Percentiles rank a stretch among this genome's conserved stretches.
Conservation (phyloP, 306 rosid genomes). For the Malus asiatica region DNA sequence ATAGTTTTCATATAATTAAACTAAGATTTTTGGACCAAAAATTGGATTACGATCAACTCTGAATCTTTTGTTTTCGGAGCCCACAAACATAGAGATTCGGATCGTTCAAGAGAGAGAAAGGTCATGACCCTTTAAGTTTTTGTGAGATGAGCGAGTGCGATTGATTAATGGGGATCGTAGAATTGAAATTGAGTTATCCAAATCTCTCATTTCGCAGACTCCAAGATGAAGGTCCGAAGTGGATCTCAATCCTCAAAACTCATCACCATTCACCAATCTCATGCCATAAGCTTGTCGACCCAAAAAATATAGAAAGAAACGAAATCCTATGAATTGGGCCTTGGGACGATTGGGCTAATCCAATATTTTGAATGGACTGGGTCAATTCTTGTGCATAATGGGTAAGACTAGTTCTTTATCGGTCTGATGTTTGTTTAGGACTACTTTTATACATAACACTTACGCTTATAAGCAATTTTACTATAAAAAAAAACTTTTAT, state of each 20-base stretch:
- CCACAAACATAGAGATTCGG: fast-evolving
- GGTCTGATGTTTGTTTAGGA: no score
- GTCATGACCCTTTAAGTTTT: fast-evolving
- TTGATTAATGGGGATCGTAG: fast-evolving
- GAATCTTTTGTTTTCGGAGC: no score
- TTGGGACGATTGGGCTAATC: background rate
- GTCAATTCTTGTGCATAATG: background rate
- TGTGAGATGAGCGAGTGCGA: no score
- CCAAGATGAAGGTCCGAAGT: fast-evolving
- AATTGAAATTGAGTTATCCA: no score
- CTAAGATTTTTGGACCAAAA: background rate
- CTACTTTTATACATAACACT: no score
- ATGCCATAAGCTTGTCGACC: background rate
- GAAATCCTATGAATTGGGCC: background rate
- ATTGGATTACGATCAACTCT: fast-evolving
- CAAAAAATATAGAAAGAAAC: background rate
- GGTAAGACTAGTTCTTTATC: background rate
- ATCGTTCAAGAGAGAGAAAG: no score
- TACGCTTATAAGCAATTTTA: no score
- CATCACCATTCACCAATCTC: background rate
- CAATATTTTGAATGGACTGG: no score
- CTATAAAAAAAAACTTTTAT: no score
- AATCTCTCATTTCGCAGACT: no score
- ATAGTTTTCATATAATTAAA: background rate
- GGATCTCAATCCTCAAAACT: background rate